Percentiles rank a stretch among this genome's conserved stretches.
Conservation (phyloP, 2,329 filamentous ascomycete genomes). For the Mycosphaerelloides madeirae region DNA sequence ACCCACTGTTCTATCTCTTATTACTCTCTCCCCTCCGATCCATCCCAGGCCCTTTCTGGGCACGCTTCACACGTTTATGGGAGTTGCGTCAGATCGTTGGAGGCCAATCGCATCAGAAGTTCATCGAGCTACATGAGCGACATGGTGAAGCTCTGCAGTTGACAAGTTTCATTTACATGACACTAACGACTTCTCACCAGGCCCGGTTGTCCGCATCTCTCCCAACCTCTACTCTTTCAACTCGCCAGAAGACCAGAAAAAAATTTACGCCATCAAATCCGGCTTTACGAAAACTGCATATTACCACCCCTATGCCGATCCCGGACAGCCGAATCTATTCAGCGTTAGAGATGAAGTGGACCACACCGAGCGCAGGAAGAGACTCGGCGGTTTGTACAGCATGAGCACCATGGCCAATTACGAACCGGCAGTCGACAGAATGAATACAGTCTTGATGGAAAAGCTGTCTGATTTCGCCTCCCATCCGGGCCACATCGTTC, state of each 20-base stretch:
- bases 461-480: background rate
- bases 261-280: constrained; percentile 4
- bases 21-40: constrained; percentile 1
- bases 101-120: constrained; percentile 1
- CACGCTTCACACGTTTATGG: background rate
- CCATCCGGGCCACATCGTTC: too few species aligned
- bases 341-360: constrained; percentile 35
- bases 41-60: background rate
- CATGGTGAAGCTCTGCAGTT: background rate
- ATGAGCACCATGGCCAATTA: background rate
- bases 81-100: background rate
- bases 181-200: background rate
- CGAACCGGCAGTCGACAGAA: background rate
- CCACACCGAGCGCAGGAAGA: constrained; percentile 36
- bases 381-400: constrained; percentile 7
- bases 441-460: background rate
- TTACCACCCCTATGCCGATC: background rate
- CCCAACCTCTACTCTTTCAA: constrained; percentile 3
- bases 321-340: constrained; percentile 27
- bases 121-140: background rate
- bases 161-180: background rate
- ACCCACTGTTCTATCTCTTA: too few species aligned
- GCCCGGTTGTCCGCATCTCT: constrained; percentile 1
- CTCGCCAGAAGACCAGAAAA: background rate
- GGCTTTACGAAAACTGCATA: constrained; percentile 4